Evolutionary conservation across 2,329 filamentous ascomycete genomes (phyloP).

Genomic region (Triangularia setosa): DNA sequence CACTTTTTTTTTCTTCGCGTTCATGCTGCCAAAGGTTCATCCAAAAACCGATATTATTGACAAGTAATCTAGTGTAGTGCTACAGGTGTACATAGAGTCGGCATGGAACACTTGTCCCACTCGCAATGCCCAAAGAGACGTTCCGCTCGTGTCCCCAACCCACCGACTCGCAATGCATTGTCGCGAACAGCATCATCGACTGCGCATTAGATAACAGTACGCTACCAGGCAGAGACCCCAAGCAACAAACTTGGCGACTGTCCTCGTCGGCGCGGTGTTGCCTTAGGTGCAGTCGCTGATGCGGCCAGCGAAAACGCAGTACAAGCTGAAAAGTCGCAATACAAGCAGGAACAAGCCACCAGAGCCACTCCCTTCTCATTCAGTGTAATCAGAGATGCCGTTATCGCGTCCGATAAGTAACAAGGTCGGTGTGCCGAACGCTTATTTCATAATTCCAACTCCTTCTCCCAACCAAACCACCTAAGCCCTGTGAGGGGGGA

Average conservation of each 20-base stretch:
- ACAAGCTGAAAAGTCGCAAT: neutral
- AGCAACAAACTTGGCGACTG: neutral
- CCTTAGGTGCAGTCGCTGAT: neutral
- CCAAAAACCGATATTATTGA: neutral
- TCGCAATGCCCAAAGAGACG: neutral
- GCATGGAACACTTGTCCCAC: neutral
- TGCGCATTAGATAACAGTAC: neutral
- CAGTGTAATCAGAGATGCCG: constrained; percentile 84
- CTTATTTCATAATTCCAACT: constrained; percentile 83
- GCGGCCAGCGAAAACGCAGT: constrained; percentile 4
- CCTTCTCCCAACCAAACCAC: constrained; percentile 69
- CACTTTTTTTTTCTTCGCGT: neutral
- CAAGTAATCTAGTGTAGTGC: neutral
- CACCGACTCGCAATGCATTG: neutral
- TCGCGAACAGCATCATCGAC: neutral
- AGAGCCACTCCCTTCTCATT: constrained; percentile 28
- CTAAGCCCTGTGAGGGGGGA: constrained; percentile 89
- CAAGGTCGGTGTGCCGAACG: constrained; percentile 99
- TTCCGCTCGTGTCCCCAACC: neutral
- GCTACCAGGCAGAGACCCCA: neutral
- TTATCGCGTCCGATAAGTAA: constrained; percentile 92
- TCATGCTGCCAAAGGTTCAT: too few species aligned
- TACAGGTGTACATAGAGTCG: neutral
- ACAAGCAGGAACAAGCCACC: constrained; percentile 7
- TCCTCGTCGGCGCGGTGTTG: neutral